These are phyloP conservation scores for Cercospora citrullina DNA, from an alignment of 2,329 filamentous ascomycete genomes.

Conservation along the genomic window DNA sequence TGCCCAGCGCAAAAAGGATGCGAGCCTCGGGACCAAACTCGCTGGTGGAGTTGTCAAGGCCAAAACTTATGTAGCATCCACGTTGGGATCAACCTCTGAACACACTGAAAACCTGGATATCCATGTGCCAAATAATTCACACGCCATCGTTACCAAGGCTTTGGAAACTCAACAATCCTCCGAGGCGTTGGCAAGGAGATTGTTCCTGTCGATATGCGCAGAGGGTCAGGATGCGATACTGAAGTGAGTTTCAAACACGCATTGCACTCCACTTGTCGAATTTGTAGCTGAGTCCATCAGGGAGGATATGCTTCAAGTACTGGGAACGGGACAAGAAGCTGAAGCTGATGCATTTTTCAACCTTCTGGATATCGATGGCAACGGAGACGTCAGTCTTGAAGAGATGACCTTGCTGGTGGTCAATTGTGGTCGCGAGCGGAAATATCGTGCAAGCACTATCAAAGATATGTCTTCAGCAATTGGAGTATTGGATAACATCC, in stretches of 20 bases:
- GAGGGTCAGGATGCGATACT: constrained; percentile 31
- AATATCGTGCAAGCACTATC: constrained; percentile 34
- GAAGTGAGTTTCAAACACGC: constrained; percentile 5
- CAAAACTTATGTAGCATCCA: constrained; percentile 79
- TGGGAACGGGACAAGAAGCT: constrained; percentile 27
- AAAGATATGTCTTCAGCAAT: constrained; percentile 40
- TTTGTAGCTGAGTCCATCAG: neutral
- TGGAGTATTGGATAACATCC: constrained; percentile 36
- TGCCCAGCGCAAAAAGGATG: constrained; percentile 45
- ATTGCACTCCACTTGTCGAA: neutral
- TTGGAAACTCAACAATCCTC: constrained; percentile 33
- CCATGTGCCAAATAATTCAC: constrained; percentile 49
- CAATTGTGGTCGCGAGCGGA: constrained; percentile 33
- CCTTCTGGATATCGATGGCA: constrained; percentile 36
- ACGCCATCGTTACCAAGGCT: constrained; percentile 33
- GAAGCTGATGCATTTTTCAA: constrained; percentile 37
- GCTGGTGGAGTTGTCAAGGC: constrained; percentile 49
- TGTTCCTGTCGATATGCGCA: constrained; percentile 37
- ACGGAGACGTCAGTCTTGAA: constrained; percentile 38
- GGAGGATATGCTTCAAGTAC: constrained; percentile 32
- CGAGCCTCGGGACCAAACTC: constrained; percentile 57
- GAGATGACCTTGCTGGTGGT: constrained; percentile 37
- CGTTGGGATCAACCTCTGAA: constrained; percentile 78
- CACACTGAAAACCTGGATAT: constrained; percentile 85
- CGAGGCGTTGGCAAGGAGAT: constrained; percentile 36